Base-by-base conservation (phyloP, 495 filamentous ascomycete genomes). In the Penicillium soppii region DNA sequence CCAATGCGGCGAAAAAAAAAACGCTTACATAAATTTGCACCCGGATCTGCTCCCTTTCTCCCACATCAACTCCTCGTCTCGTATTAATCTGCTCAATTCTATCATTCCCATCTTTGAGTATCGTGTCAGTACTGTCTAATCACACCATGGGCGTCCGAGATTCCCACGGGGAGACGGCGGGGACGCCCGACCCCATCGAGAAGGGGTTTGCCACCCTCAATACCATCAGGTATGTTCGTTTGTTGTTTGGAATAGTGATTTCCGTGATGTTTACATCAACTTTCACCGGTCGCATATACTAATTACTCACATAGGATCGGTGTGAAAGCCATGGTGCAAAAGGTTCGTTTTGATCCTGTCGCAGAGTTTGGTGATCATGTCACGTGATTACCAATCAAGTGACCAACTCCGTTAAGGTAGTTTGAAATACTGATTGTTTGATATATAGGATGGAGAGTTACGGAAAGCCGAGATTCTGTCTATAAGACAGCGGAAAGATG, bases 381-480 rank as follows among this genome's bases (percentile, higher is more conserved):
- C 72, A 77, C 73, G 71, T 76, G 73, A 75, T 43, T 47, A 10
- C 36, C 36, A 29, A 22, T 29, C 16, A 5, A 17, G 7, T 4
- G 12, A 30, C 5, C n/a, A n/a, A n/a, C n/a, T n/a, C n/a, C n/a
- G n/a, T n/a, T n/a, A n/a, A n/a, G n/a, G n/a, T n/a, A n/a, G n/a
- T n/a, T n/a, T n/a, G n/a, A n/a, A n/a, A 47, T 57, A 56, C 54
- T 59, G 22, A 60, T 27, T 50, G 37, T 44, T 39, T 21, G n/a
- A n/a, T 26, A 7, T 51, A 3, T 58, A 90, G 86, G 89, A 95
- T 69, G 90, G 90, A 39, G 84, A 91, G 65, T 76, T 86, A 47
- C 85, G 94, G 43, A 91, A 90, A 72, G 94, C 94, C 43, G 94
- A 97, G 68, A 97, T 98, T 50, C 70, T 98, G 10, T 90, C 88